Conservation (phyloP, 2,329 filamentous ascomycete species). For the Monascus ruber region DNA sequence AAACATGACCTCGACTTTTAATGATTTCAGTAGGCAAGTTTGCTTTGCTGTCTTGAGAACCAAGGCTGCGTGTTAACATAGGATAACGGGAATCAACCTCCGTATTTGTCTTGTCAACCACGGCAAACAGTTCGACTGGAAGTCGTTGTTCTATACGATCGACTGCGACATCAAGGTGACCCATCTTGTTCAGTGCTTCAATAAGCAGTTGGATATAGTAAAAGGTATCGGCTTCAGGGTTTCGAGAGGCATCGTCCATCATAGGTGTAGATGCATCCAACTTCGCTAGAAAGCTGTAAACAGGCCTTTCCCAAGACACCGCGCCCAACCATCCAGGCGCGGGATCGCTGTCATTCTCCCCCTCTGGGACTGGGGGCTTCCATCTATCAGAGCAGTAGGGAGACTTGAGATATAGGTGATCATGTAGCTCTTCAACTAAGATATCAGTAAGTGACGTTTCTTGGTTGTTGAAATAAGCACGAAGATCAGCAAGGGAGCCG, state of each 20-base stretch:
- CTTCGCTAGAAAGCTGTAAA: slow-evolving; percentile 47
- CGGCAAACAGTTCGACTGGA: slow-evolving; percentile 83
- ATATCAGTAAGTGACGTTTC: slow-evolving; percentile 89
- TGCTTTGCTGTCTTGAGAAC: slow-evolving; percentile 34
- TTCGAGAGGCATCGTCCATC: slow-evolving; percentile 79
- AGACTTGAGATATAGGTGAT: slow-evolving; percentile 93
- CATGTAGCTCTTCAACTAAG: slow-evolving; percentile 90
- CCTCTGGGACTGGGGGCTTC: slow-evolving; percentile 54
- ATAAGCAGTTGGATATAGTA: slow-evolving; percentile 81
- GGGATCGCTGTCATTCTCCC: slow-evolving; percentile 15
- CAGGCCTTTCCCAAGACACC: slow-evolving; percentile 40
- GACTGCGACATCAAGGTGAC: slow-evolving; percentile 71
- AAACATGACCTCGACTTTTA: slow-evolving; percentile 67
- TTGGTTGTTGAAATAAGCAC: slow-evolving; percentile 83
- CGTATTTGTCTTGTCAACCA: slow-evolving; percentile 89
- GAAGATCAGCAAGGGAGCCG: slow-evolving; percentile 73
- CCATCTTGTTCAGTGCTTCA: slow-evolving; percentile 82
- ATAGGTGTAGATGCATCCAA: slow-evolving; percentile 47
- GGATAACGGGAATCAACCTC: slow-evolving; percentile 90
- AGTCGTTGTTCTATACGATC: slow-evolving; percentile 86
- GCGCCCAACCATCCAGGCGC: slow-evolving; percentile 17
- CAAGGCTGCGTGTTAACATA: slow-evolving; percentile 51
- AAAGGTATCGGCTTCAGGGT: slow-evolving; percentile 91
- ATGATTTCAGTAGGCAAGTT: slow-evolving; percentile 60
- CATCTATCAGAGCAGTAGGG: slow-evolving; percentile 95